phyloP scores from a whole-genome alignment of 805 yeast genomes.

The Saccharomycopsis synnaedendra region DNA sequence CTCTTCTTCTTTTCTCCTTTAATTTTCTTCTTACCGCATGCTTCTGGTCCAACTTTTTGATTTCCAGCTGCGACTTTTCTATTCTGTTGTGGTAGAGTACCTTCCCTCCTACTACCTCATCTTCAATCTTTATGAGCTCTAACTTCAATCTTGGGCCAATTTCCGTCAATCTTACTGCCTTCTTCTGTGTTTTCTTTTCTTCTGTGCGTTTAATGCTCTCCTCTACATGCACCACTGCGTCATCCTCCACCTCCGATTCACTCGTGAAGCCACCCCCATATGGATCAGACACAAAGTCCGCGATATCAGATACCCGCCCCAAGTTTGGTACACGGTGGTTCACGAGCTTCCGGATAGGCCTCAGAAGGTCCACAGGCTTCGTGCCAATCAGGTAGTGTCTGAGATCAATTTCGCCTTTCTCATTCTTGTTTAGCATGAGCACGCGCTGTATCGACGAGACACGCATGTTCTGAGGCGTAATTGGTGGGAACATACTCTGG shows the following conservation, averaged over 20 bases:
- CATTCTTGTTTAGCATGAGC: constrained; percentile 66
- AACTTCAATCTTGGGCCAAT: constrained; percentile 83
- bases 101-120: constrained; percentile 82
- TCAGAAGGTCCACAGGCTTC: constrained; percentile 66
- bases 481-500: constrained; percentile 93
- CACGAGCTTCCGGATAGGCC: constrained; percentile 60
- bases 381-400: constrained; percentile 89
- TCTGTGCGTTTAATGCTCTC: constrained; percentile 19
- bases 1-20: constrained; percentile 61
- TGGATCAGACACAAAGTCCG: constrained; percentile 76
- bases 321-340: constrained; percentile 64
- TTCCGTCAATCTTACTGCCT: constrained; percentile 87
- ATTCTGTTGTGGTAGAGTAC: constrained; percentile 72
- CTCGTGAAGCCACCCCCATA: constrained; percentile 72
- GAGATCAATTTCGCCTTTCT: constrained; percentile 64
- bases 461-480: constrained; percentile 73
- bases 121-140: constrained; percentile 77
- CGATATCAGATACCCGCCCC: constrained; percentile 55
- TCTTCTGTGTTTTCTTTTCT: constrained; percentile 31
- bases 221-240: constrained; percentile 58
- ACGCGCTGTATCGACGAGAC: constrained; percentile 74
- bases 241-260: constrained; percentile 92
- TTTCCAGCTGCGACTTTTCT: constrained; percentile 51
- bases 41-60: constrained; percentile 46
- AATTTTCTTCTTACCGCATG: constrained; percentile 53